These are phyloP conservation scores for Sporothrix euskadiensis DNA, from an alignment of 2,329 filamentous ascomycete genomes.

Conservation along the genomic window DNA sequence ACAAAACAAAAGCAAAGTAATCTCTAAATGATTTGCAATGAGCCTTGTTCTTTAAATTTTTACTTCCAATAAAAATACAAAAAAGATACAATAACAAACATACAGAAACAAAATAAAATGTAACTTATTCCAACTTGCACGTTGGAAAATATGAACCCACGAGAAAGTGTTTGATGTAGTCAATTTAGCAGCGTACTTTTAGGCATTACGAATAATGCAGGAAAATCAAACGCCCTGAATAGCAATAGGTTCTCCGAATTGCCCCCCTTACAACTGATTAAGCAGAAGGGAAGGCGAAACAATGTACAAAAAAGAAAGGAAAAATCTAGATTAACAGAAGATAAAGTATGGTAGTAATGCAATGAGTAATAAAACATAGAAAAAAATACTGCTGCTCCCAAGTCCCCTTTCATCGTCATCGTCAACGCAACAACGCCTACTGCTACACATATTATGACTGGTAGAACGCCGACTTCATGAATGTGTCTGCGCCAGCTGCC, in stretches of 20 bases:
- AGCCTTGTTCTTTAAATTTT: too few relatives aligned
- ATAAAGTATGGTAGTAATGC: conserved; percentile 18
- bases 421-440: background rate
- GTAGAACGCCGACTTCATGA: conserved; percentile 62
- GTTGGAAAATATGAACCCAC: too few relatives aligned
- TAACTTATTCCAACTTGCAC: background rate
- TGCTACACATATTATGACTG: conserved; percentile 41
- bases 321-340: background rate
- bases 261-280: background rate
- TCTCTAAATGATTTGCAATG: too few relatives aligned
- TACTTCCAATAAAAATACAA: too few relatives aligned
- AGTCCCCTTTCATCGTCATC: background rate
- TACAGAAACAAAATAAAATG: background rate
- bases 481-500: conserved; percentile 49
- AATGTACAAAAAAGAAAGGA: background rate
- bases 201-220: background rate
- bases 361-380: conserved; percentile 6
- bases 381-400: background rate
- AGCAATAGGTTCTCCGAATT: background rate
- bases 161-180: too few relatives aligned
- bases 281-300: background rate
- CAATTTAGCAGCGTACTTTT: too few relatives aligned
- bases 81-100: background rate
- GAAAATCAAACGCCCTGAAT: background rate
- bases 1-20: too few relatives aligned